Evolutionary conservation across 1,284 basidiomycete species (phyloP), one percentile per base, ranked within the genome.

Genomic region (Melampsora americana): DNA sequence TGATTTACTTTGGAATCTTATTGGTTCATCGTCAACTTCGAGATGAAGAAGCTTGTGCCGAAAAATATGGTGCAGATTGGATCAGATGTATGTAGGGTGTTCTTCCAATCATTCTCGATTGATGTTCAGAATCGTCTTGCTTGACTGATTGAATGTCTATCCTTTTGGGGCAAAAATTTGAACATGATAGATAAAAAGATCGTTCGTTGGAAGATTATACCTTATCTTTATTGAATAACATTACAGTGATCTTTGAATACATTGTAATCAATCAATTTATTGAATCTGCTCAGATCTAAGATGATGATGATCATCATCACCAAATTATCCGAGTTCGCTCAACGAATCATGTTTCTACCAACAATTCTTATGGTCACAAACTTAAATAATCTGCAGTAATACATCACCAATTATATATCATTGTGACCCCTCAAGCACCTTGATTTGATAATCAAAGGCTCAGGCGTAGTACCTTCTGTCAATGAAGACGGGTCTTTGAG

Each of bases 21-120:
- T 89, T 99, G 77, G 86, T 94, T 32, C 96, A 99, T 84, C 87
- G 96, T 74, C 93, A 97, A 84, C 85, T 85, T 77, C 87, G 96
- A 53, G 96, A 99, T 83, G 95, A 98, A 80, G 93, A 95, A 82
- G 89, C 89, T 30, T 99, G 96, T 84, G 86, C 88, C 82, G 87
- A 89, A 81, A 96, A 97, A 91, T 92, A 79, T 73, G 86, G 70
- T 18, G 62, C 23, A 2, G 70, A 73, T 66, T 73, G 70, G 70
- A 73, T 56, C 39, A 50, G 64, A 73, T 73, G 70, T 73, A 14
- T 46, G 62, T 65, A n/a, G 20, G 6, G 64, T 56, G 5, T 5
- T 32, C 18, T 48, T 16, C 2, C 23, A 18, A 20, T 35, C 6
- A 60, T 44, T 42, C 30, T 23, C 32, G 35, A 53, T 53, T 28